phyloP scores from a whole-genome alignment of 164 flowering plant genomes.

The Litsea cubeba region DNA sequence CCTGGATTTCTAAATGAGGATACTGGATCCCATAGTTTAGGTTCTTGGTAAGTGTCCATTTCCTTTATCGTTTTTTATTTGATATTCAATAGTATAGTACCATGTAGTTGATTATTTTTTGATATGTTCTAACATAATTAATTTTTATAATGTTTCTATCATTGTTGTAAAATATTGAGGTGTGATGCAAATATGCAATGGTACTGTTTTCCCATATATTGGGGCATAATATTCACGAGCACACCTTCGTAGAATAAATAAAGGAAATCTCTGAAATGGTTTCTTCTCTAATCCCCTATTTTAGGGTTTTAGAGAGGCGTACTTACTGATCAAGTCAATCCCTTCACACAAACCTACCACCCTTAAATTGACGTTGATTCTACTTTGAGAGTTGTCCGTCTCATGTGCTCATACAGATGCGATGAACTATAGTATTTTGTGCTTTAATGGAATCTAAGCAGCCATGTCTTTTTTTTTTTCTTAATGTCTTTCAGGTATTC shows the following conservation, averaged over 20 bases:
- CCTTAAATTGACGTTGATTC: too few species aligned
- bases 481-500: constrained; percentile 50
- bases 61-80: not conserved
- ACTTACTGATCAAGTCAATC: too few species aligned
- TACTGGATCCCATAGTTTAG: constrained; percentile 66
- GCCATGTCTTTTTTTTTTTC: not conserved
- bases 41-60: constrained; percentile 22
- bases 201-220: constrained; percentile 1
- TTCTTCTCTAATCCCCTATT: too few species aligned
- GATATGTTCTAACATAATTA: constrained; percentile 56
- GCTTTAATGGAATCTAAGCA: not conserved
- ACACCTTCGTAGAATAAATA: too few species aligned
- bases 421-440: not conserved
- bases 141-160: constrained; percentile 72
- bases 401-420: not conserved
- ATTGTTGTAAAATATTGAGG: too few species aligned
- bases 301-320: too few species aligned
- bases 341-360: too few species aligned
- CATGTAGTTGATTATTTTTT: constrained; percentile 49
- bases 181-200: constrained; percentile 56
- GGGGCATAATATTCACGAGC: not conserved
- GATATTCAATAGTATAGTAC: constrained; percentile 14
- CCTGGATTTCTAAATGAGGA: constrained; percentile 84
- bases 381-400: too few species aligned
- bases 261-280: too few species aligned